phyloP scores from a whole-genome alignment of 768 basidiomycete genomes.

The Suillus spraguei region DNA sequence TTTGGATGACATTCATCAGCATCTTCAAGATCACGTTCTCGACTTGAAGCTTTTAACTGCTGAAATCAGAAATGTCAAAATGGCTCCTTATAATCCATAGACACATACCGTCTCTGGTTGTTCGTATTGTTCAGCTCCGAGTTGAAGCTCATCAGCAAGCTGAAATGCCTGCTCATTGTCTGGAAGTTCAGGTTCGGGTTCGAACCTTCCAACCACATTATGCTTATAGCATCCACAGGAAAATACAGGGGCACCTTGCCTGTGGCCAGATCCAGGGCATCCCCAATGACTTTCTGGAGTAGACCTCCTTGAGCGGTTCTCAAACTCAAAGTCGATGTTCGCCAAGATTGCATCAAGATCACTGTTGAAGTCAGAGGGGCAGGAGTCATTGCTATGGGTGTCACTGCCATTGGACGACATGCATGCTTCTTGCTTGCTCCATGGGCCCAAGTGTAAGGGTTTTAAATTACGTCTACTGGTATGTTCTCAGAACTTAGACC shows the following conservation, averaged over 20 bases:
- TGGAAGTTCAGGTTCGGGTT: neutral
- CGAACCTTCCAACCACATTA: rapidly evolving
- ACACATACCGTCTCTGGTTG: neutral
- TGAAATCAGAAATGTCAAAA: neutral
- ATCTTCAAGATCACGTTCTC: neutral
- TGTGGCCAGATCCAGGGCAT: neutral
- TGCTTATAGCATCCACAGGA: neutral
- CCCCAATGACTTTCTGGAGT: neutral
- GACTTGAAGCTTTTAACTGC: neutral
- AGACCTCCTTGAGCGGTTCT: neutral
- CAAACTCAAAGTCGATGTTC: neutral
- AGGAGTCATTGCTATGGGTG: too few species aligned
- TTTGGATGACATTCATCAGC: neutral
- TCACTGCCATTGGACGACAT: too few species aligned
- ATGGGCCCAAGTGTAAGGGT: too few species aligned
- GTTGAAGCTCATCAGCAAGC: neutral
- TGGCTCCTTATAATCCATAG: neutral
- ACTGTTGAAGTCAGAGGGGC: neutral
- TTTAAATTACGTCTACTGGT: too few species aligned
- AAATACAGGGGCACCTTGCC: neutral
- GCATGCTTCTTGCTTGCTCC: too few species aligned
- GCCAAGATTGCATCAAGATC: neutral
- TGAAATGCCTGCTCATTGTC: neutral
- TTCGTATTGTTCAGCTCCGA: neutral
- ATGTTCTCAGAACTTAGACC: too few species aligned